These are phyloP conservation scores for Xylaria sp. DNA, from an alignment of 2,329 filamentous ascomycete genomes.

Conservation along the genomic window DNA sequence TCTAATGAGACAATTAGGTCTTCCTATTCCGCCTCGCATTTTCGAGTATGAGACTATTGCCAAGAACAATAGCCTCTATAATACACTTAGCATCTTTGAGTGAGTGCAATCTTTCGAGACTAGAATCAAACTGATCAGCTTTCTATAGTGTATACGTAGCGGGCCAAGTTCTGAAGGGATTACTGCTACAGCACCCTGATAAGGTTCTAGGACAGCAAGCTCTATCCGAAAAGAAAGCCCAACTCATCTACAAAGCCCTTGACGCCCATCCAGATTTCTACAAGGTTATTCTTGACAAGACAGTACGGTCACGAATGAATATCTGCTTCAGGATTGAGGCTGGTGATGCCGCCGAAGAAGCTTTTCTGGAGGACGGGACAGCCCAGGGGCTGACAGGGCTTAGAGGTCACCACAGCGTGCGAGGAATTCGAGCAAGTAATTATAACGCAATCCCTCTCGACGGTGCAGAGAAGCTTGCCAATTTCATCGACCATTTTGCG, in stretches of 20 bases:
- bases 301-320: conserved; percentile 88
- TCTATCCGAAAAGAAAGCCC: conserved; percentile 78
- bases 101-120: too few relatives aligned
- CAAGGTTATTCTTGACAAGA: conserved; percentile 78
- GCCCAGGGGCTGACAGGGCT: conserved; percentile 78
- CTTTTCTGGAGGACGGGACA: conserved; percentile 79
- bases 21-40: conserved; percentile 83
- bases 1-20: conserved; percentile 77
- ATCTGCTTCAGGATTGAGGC: conserved; percentile 85
- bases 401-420: conserved; percentile 90
- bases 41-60: conserved; percentile 85
- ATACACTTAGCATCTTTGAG: conserved; percentile 94
- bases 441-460: conserved; percentile 81
- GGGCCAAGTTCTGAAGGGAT: conserved; percentile 82
- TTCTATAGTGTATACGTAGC: conserved; percentile 80
- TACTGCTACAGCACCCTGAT: conserved; percentile 72
- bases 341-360: conserved; percentile 76
- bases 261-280: conserved; percentile 80
- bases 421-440: conserved; percentile 85
- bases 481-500: too few relatives aligned
- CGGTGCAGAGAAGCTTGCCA: conserved; percentile 73
- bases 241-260: conserved; percentile 79
- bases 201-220: conserved; percentile 82
- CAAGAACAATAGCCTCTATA: conserved; percentile 96
- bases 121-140: background rate